Conservation (phyloP, 805 yeast species). For the Brettanomyces bruxellensis region DNA sequence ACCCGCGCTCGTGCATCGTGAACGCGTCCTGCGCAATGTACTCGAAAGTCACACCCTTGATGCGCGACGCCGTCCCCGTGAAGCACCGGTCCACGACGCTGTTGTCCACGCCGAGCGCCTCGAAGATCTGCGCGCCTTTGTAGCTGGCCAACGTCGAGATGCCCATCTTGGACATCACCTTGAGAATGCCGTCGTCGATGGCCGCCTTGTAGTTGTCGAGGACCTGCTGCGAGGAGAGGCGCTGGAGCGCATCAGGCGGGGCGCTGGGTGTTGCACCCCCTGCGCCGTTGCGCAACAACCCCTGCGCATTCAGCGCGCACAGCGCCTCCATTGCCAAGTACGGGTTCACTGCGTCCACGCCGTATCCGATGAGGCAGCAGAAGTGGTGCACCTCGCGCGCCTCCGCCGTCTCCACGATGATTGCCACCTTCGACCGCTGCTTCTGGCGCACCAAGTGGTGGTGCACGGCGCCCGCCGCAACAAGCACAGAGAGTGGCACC, state of each 20-base stretch:
- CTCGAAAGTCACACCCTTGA: constrained; percentile 91
- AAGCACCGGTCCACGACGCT: constrained; percentile 93
- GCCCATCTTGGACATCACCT: constrained; percentile 99
- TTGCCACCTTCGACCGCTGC: constrained; percentile 91
- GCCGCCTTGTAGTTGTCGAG: constrained; percentile 76
- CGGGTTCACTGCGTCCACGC: constrained; percentile 95
- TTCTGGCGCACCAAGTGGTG: constrained; percentile 93
- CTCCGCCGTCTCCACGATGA: constrained; percentile 89
- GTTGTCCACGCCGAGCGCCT: constrained; percentile 92
- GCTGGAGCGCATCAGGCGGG: neutral
- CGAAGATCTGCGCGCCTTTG: constrained; percentile 98
- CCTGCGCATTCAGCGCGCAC: constrained; percentile 74
- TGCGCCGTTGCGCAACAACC: constrained; percentile 52
- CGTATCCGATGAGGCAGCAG: constrained; percentile 91
- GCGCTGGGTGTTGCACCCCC: too few relatives aligned
- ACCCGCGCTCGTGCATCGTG: constrained; percentile 87
- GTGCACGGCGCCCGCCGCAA: constrained; percentile 96
- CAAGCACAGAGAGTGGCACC: constrained; percentile 75
- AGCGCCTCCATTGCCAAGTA: constrained; percentile 88
- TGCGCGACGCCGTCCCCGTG: constrained; percentile 95
- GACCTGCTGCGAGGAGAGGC: constrained; percentile 29
- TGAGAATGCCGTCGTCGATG: constrained; percentile 82
- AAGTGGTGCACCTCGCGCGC: constrained; percentile 97
- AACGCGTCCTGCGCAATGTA: constrained; percentile 96
- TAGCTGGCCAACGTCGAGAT: constrained; percentile 96